phyloP scores from a whole-genome alignment of 2,329 filamentous ascomycete genomes.

The Colletotrichum eleusines region DNA sequence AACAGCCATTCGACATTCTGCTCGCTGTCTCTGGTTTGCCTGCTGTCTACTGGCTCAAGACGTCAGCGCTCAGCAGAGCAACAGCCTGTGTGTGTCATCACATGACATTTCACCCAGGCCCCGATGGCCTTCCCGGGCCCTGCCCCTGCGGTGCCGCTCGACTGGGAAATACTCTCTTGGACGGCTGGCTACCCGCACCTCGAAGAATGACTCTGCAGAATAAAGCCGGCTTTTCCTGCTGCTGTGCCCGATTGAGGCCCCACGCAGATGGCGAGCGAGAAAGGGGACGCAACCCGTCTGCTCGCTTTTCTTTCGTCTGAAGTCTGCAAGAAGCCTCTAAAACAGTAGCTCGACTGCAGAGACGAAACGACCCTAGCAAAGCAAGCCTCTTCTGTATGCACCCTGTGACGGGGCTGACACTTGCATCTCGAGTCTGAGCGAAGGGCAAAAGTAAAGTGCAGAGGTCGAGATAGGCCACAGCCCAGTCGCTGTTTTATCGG shows the following conservation, averaged over 20 bases:
- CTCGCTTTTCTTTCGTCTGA: conserved; percentile 17
- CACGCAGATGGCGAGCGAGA: neutral
- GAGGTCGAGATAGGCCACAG: neutral
- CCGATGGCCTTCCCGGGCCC: neutral
- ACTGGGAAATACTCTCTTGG: neutral
- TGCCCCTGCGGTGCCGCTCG: neutral
- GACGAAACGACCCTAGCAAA: conserved; percentile 37
- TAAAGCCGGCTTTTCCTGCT: neutral
- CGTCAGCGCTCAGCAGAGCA: conserved; percentile 19
- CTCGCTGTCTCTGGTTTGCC: conserved; percentile 1
- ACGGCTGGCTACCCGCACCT: neutral
- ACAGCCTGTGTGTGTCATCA: neutral
- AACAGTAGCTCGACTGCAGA: neutral
- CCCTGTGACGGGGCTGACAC: conserved; percentile 18
- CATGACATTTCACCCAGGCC: neutral
- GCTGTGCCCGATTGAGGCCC: neutral
- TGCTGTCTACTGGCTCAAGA: neutral
- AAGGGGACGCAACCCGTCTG: neutral
- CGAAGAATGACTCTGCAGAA: neutral
- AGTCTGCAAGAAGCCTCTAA: neutral
- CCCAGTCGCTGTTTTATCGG: neutral
- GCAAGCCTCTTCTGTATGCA: conserved; percentile 27
- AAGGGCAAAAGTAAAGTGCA: neutral
- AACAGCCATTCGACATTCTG: neutral
- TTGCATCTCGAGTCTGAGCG: conserved; percentile 8